phyloP scores from a whole-genome alignment of 169 alveolate genomes.

The Plasmodium relictum region DNA sequence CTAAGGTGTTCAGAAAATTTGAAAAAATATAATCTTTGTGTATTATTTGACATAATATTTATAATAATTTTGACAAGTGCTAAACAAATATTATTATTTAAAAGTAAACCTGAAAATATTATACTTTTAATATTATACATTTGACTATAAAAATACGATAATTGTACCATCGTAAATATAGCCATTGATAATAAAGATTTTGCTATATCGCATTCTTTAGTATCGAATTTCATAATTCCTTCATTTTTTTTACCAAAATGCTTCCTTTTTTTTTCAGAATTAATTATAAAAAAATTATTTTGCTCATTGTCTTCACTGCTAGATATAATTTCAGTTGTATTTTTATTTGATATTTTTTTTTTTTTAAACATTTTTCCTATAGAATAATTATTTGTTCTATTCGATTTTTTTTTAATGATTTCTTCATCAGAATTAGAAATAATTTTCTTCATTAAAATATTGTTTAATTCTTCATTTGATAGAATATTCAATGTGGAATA shows the following conservation, averaged over 20 bases:
- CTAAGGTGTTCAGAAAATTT: constrained; percentile 28
- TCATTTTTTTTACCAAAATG: not conserved
- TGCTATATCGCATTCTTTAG: constrained; percentile 36
- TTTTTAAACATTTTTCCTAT: not conserved
- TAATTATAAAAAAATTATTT: not conserved
- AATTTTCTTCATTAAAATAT: not conserved
- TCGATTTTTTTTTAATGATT: constrained; percentile 13
- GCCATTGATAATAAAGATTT: constrained; percentile 57
- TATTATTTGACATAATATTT: constrained; percentile 43
- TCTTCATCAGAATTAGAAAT: too few species aligned
- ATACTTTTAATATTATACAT: constrained; percentile 29
- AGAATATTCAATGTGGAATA: not conserved
- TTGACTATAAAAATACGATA: constrained; percentile 43
- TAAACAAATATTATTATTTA: constrained; percentile 28
- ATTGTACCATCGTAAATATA: constrained; percentile 31
- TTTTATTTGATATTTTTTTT: not conserved
- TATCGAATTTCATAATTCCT: not conserved
- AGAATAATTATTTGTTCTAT: not conserved
- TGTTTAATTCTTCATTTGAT: not conserved
- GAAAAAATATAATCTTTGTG: constrained; percentile 27
- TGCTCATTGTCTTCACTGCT: not conserved
- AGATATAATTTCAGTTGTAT: not conserved
- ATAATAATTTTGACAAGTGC: constrained; percentile 31
- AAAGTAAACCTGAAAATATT: constrained; percentile 49
- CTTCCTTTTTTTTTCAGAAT: too few species aligned